Evolutionary conservation across 73 alveolate genomes (phyloP).

Genomic region (Effrenium voratum): DNA sequence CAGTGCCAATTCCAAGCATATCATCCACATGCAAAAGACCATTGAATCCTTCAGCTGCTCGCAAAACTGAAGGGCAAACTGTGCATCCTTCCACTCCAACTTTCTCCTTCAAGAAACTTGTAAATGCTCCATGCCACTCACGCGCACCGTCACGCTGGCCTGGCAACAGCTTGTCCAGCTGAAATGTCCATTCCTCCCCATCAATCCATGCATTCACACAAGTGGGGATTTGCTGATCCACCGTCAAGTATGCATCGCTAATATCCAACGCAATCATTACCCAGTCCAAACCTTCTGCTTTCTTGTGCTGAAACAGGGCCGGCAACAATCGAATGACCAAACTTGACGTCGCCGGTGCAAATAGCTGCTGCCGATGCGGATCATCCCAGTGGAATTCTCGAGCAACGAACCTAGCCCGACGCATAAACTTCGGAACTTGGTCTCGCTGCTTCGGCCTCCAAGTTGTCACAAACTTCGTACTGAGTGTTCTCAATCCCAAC

Average conservation of each 20-base stretch:
- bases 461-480: background rate
- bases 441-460: background rate
- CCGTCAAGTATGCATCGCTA: background rate
- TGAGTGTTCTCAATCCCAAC: background rate
- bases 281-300: no score
- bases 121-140: background rate
- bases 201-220: background rate
- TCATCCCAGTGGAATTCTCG: background rate
- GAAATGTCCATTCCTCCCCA: background rate
- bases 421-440: background rate
- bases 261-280: background rate
- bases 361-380: background rate
- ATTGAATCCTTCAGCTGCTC: no score
- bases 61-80: no score
- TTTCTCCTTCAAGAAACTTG: background rate
- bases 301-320: background rate
- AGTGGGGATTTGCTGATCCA: background rate
- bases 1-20: no score
- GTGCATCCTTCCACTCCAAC: no score
- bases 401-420: background rate
- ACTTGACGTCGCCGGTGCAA: background rate
- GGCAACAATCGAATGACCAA: background rate
- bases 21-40: no score
- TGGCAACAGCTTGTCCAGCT: background rate
- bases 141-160: background rate